Evolutionary conservation across 805 yeast species (phyloP).

Genomic region (Jamesozyma spencerorum): DNA sequence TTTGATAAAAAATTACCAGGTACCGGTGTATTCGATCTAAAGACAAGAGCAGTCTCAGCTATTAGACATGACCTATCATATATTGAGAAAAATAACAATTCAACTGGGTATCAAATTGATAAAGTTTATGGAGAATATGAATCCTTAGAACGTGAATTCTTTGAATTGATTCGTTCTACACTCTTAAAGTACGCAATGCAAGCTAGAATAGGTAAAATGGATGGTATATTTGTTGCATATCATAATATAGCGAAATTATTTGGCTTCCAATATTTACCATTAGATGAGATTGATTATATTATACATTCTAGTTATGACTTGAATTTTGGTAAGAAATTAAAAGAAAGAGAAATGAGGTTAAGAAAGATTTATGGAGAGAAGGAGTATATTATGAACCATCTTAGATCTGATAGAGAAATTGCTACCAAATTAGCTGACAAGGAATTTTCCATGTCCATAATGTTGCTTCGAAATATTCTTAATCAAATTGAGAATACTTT

Average conservation of each 20-base stretch:
- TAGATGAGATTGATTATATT: constrained; percentile 58
- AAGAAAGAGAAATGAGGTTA: constrained; percentile 9
- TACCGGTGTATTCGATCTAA: constrained; percentile 83
- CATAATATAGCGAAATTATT: constrained; percentile 74
- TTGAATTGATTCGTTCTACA: constrained; percentile 66
- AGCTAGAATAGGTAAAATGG: constrained; percentile 94
- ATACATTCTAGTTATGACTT: constrained; percentile 40
- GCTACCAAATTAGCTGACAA: constrained; percentile 44
- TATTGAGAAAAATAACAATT: constrained; percentile 43
- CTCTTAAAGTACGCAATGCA: constrained; percentile 80
- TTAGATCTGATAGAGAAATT: constrained; percentile 17
- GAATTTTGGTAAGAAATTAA: constrained; percentile 10
- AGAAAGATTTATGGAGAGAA: constrained; percentile 17
- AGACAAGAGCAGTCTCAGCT: constrained; percentile 84
- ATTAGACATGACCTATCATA: constrained; percentile 68
- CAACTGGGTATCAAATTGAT: constrained; percentile 59
- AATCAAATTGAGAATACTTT: constrained; percentile 28
- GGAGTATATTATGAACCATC: constrained; percentile 15
- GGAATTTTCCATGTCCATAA: constrained; percentile 56
- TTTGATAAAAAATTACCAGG: constrained; percentile 71
- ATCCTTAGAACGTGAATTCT: constrained; percentile 73
- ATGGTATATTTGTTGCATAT: constrained; percentile 86
- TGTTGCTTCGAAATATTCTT: constrained; percentile 41
- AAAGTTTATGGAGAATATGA: constrained; percentile 57
- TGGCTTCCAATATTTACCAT: constrained; percentile 84